Evolutionary conservation across 2,329 filamentous ascomycete genomes (phyloP).

Genomic region (Periconia macrospinosa): DNA sequence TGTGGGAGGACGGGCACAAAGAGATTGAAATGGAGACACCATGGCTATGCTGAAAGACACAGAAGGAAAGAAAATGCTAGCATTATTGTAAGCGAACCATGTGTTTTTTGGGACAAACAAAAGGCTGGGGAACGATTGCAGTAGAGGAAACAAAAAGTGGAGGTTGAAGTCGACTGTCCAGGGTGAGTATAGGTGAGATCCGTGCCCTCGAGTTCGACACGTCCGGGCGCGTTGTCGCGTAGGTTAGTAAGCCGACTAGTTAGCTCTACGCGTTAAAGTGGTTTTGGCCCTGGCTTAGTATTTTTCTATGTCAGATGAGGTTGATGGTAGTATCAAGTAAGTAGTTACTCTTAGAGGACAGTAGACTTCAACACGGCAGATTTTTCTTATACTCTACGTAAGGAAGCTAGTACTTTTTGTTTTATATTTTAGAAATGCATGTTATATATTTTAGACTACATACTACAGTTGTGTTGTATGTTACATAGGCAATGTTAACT

Average conservation of each 20-base stretch:
- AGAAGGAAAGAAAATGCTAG: constrained; percentile 16
- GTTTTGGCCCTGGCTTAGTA: not conserved
- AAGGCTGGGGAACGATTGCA: not conserved
- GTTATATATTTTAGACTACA: too few species aligned
- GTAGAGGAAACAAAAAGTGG: not conserved
- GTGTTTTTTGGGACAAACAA: not conserved
- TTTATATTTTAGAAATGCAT: too few species aligned
- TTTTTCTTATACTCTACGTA: too few species aligned
- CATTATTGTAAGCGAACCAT: constrained; percentile 21
- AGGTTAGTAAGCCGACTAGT: not conserved
- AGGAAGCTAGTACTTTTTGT: too few species aligned
- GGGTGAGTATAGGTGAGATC: not conserved
- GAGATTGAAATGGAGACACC: constrained; percentile 47
- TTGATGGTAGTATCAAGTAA: too few species aligned
- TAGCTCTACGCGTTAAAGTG: not conserved
- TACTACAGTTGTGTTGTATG: too few species aligned
- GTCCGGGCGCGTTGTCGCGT: not conserved
- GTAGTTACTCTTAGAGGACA: too few species aligned
- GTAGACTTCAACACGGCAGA: too few species aligned
- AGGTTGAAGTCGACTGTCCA: constrained; percentile 3
- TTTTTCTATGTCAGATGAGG: too few species aligned
- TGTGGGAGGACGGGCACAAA: constrained; percentile 58
- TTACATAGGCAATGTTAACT: too few species aligned
- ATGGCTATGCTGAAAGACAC: constrained; percentile 40
- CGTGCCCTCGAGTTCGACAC: constrained; percentile 2